phyloP scores from a whole-genome alignment of 78 protist species.

The Dictyostelium firmibasis region DNA sequence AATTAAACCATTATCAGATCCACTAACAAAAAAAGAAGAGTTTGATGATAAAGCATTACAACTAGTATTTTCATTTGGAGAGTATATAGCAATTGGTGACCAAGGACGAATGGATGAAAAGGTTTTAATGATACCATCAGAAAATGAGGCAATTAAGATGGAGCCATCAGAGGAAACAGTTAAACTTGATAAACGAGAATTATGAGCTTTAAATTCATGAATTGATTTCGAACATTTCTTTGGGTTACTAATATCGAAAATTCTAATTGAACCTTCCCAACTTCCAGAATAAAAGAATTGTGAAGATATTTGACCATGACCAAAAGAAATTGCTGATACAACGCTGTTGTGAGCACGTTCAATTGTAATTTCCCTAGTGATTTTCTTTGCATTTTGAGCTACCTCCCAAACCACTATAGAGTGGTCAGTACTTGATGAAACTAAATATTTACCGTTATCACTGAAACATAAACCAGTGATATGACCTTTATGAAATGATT shows the following conservation, averaged over 20 bases:
- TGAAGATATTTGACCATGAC: not conserved
- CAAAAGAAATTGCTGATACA: not conserved
- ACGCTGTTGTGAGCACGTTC: not conserved
- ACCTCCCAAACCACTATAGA: not conserved
- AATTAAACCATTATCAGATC: conserved; percentile 21
- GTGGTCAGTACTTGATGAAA: not conserved
- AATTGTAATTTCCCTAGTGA: not conserved
- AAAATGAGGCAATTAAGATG: not conserved
- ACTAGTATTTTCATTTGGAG: not conserved
- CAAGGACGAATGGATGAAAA: not conserved
- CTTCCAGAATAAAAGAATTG: not conserved
- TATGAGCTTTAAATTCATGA: not conserved
- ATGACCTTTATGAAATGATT: conserved; percentile 12
- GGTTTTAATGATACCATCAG: conserved; percentile 13
- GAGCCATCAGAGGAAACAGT: not conserved
- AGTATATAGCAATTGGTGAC: not conserved
- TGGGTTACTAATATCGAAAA: not conserved
- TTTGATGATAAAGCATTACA: not conserved
- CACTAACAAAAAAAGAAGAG: not conserved
- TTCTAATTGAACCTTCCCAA: conserved; percentile 8
- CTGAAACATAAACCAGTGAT: not conserved
- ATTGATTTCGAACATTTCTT: not conserved
- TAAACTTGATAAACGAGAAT: not conserved
- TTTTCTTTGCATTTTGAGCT: not conserved
- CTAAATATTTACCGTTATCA: not conserved